phyloP scores from a whole-genome alignment of 441 rosid species.

The Rhodomyrtus psidioides region DNA sequence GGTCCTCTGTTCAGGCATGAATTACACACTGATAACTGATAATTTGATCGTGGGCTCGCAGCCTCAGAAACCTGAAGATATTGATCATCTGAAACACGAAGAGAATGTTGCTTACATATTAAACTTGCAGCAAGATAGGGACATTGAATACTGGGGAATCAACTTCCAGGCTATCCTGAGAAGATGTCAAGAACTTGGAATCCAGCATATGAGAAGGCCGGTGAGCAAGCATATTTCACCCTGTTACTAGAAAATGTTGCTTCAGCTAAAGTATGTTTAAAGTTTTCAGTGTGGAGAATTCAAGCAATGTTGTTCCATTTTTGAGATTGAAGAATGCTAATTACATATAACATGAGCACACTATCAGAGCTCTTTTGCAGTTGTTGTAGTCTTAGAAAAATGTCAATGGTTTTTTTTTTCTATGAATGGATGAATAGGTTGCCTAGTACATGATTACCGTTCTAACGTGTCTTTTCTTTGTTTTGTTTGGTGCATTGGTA shows the following conservation, averaged over 20 bases:
- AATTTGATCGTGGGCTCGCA: conserved; percentile 82
- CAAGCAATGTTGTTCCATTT: not conserved
- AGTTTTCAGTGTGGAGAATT: not conserved
- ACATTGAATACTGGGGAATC: conserved; percentile 75
- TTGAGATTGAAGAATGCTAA: not conserved
- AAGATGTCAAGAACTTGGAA: conserved; percentile 49
- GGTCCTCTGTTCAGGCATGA: conserved; percentile 59
- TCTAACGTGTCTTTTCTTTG: not conserved
- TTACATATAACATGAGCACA: not conserved
- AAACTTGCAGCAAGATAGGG: conserved; percentile 84
- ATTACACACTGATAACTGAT: conserved; percentile 67
- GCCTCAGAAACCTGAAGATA: conserved; percentile 82
- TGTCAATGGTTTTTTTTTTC: not conserved
- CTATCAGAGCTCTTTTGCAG: not conserved
- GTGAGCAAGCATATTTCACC: conserved; percentile 35
- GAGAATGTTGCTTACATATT: conserved; percentile 84
- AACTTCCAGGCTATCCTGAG: conserved; percentile 44
- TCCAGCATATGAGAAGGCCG: conserved; percentile 79
- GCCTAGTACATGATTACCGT: not conserved
- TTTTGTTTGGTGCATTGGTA: conserved; percentile 7
- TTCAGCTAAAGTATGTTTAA: not conserved
- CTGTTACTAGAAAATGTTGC: not conserved
- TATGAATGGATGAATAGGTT: not conserved
- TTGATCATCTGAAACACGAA: conserved; percentile 61
- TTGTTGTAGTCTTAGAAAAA: not conserved